Percentiles rank a stretch among this genome's conserved stretches.
phyloP scores from a whole-genome alignment of 164 flowering plant species.

The Tetrastigma voinierianum region DNA sequence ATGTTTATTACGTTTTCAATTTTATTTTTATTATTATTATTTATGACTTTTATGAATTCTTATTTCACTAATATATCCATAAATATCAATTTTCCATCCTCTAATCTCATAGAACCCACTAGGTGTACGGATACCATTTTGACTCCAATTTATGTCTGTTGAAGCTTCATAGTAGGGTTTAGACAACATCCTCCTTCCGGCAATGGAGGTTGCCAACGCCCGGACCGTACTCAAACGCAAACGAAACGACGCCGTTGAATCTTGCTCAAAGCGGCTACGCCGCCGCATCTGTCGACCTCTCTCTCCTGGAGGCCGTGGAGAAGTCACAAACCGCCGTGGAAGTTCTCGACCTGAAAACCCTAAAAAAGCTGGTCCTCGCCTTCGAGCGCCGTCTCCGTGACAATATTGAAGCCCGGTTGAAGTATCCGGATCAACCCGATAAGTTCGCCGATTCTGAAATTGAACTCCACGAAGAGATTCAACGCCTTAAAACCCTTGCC shows the following conservation, averaged over 20 bases:
- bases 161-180: no score
- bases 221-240: slow-evolving; percentile 1
- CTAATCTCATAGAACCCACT: no score
- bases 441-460: slow-evolving; percentile 90
- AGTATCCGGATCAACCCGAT: slow-evolving; percentile 86
- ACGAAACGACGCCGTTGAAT: slow-evolving; percentile 1
- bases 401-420: slow-evolving; percentile 92
- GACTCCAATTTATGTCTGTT: no score
- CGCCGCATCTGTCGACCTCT: slow-evolving; percentile 45
- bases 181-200: no score
- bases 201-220: no score
- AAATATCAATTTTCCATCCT: no score
- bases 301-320: slow-evolving; percentile 92
- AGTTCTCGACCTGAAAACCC: slow-evolving; percentile 68
- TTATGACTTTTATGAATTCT: no score
- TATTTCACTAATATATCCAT: no score
- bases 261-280: slow-evolving; percentile 12
- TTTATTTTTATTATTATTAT: no score
- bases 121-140: no score
- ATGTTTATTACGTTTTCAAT: no score
- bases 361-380: slow-evolving; percentile 74
- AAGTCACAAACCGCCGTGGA: slow-evolving; percentile 72
- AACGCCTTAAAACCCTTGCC: slow-evolving; percentile 80
- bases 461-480: slow-evolving; percentile 91
- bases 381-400: slow-evolving; percentile 91